These are phyloP conservation scores for Camillea tinctor DNA, from an alignment of 2,329 filamentous ascomycete genomes.

Conservation along the genomic window DNA sequence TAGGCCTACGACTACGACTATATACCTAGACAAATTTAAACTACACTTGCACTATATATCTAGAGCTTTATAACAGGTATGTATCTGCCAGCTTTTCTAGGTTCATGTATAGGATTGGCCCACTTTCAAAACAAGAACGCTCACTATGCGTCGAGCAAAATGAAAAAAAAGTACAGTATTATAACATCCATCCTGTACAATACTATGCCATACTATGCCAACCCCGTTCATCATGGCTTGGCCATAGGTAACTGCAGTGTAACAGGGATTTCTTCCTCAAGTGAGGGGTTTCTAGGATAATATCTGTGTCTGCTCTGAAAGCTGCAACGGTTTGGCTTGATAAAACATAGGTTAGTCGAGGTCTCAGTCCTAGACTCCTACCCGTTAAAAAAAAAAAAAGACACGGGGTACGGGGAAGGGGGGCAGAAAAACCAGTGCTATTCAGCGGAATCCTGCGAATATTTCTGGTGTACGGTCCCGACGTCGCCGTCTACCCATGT, in stretches of 20 bases:
- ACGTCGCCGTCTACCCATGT: neutral
- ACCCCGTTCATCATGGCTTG: neutral
- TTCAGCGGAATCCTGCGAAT: neutral
- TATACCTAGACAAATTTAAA: too few species aligned
- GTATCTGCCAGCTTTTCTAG: neutral
- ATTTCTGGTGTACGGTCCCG: neutral
- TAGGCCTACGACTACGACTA: too few species aligned
- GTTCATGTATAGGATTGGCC: neutral
- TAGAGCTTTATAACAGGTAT: neutral
- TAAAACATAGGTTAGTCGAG: conserved; percentile 7
- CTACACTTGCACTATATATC: too few species aligned
- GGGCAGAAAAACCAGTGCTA: neutral
- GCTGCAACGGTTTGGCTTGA: conserved; percentile 5
- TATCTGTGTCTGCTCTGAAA: conserved; percentile 10
- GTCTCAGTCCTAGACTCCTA: neutral
- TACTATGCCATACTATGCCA: too few species aligned
- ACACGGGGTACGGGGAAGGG: neutral
- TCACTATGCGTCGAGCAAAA: neutral
- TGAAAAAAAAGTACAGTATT: neutral
- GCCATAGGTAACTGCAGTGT: conserved; percentile 12
- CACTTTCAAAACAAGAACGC: neutral
- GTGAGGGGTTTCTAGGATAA: conserved; percentile 17
- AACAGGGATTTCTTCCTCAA: conserved; percentile 24
- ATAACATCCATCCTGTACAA: neutral
- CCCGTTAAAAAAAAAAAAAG: neutral